Base-by-base conservation (phyloP, 768 basidiomycete species). In the Pulveroboletus sp. region DNA sequence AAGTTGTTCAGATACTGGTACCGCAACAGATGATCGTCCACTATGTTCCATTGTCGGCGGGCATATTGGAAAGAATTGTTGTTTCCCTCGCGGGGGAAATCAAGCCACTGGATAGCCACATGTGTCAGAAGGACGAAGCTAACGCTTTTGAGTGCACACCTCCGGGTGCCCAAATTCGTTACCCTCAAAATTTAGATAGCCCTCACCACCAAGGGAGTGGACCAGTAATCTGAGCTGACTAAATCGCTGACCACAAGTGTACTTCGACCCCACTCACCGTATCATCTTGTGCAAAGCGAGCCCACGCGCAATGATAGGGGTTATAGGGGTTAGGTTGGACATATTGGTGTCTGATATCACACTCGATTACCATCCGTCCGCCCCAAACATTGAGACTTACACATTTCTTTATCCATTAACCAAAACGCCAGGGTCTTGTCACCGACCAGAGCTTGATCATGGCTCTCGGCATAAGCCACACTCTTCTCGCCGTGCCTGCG, bases 331-430 rank as follows among this genome's bases (percentile, higher is more conserved):
- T 51, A 94, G 32, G 64, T 93, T 88, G 23, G 91, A 94, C 95
- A 98, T 98, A 69, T 94, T 78, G 4, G 92, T 92, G 68, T 95
- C 91, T 93, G 46, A 30, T 10, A 42, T 38, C 54, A 38, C 52
- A 40, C 34, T 40, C 46, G 23, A n/a, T n/a, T n/a, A 20, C 35
- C 12, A 34, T 19, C 6, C 16, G 20, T 26, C 26, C 20, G 19
- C 35, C 31, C 26, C 32, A 29, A 23, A 22, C 19, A 47, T 8
- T 19, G 40, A 1, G 17, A 75, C 82, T 59, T 76, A 93, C 94
- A 97, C 96, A 99, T 99, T 70, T 98, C 96, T 71, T 95, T 95
- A 70, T 99, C 96, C 96, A 99, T 99, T 50, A 98, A 71, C 96
- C 96, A 99, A 71, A 99, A 99, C 4, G 96, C 96, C 38, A 99